Base-by-base conservation (phyloP, 139 green algal genomes). In the Closterium sp. region DNA sequence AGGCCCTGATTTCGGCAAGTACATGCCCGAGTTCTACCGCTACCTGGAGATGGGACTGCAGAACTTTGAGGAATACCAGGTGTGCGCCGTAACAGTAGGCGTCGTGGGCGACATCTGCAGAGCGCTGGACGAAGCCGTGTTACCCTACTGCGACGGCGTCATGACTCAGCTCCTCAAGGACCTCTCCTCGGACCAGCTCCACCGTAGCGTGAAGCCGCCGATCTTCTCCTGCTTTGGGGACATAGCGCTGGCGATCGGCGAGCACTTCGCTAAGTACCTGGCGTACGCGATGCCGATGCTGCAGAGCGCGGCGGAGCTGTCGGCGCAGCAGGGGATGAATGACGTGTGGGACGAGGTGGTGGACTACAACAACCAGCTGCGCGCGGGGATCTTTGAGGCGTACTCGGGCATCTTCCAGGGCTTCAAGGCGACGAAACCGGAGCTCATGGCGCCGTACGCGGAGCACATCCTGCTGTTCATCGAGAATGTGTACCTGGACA, bases 141-240 rank as follows among this genome's bases (percentile, higher is more conserved):
- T 95, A 36, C 96, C 97, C 2, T 99, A 97, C 94, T 97, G 96
- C 83, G 97, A 99, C 86, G 87, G 87, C 34, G 94, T 96, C 87
- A 93, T 96, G 83, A 89, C 83, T 3, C 81, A 93, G 92, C 86
- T 95, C 83, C 89, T 96, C 76, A 87, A 94, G 81, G 88, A 95
- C 89, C 85, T 96, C 55, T 89, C 90, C 25, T 90, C 33, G 35
- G 93, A 95, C 64, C 91, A 97, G 9, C 97, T 99, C 87, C 96
- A 98, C 94, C 96, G 98, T 86, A 97, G 91, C 87, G 96, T 99
- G 93, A 99, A 99, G 96, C 98, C 98, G 28, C 94, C 97, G 84
- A 99, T 99, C 88, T 95, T 99, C 43, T 96, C 94, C 0, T 95
- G 95, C 16, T 98, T 99, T 95, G 97, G 97, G 0, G 98, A 99